A percentile compares a stretch with the other conserved stretches of the same genome.
Conservation (phyloP, 1,139 yeast species). For the Pichia norvegensis region DNA sequence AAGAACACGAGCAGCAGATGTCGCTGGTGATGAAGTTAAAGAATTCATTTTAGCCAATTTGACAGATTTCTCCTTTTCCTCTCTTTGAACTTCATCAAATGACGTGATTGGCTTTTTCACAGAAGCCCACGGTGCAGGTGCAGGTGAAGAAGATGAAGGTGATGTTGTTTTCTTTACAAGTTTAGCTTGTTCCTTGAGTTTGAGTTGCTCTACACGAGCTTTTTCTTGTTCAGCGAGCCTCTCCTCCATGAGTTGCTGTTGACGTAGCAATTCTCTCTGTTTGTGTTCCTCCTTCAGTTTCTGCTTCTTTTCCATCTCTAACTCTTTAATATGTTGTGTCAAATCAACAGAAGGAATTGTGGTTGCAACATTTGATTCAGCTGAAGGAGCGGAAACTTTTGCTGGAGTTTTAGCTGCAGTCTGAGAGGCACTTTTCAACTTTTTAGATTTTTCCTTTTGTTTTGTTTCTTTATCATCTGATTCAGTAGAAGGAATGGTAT, state of each 20-base stretch:
- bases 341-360: constrained; percentile 1
- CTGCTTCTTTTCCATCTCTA: constrained; percentile 6
- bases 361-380: background rate
- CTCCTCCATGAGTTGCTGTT: constrained; percentile 1
- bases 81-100: constrained; percentile 60
- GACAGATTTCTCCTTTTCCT: constrained; percentile 38
- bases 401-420: background rate
- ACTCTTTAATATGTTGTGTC: constrained; percentile 6
- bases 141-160: constrained; percentile 12
- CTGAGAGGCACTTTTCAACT: background rate
- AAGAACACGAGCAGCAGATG: background rate
- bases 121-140: constrained; percentile 55
- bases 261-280: constrained; percentile 2
- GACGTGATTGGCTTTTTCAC: constrained; percentile 41
- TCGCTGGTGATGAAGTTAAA: background rate
- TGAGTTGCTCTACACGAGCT: background rate
- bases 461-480: no score
- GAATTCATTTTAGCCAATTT: background rate
- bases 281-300: constrained; percentile 5
- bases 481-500: no score
- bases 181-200: background rate
- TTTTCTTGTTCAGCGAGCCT: background rate
- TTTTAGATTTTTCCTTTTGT: background rate
- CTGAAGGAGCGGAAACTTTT: background rate
- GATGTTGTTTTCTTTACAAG: background rate